Conservation (phyloP, 495 filamentous ascomycete genomes). For the Achaetomiella virescens region DNA sequence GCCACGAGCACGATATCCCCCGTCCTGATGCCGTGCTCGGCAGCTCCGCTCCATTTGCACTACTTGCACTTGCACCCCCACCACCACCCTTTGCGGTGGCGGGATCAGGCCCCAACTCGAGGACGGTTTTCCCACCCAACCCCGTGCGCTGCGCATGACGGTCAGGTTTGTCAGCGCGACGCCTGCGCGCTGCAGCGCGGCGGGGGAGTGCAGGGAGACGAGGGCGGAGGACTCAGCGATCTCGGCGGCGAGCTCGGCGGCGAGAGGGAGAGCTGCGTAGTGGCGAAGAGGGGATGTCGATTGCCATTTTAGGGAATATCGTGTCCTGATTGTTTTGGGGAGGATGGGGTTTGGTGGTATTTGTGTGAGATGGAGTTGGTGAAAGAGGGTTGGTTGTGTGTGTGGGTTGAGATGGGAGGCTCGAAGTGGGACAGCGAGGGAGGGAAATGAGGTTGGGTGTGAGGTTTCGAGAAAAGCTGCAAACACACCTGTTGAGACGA, state of each 20-base stretch:
- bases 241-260: conserved; percentile 72
- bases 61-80: conserved; percentile 9
- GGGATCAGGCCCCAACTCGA: conserved; percentile 71
- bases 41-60: conserved; percentile 36
- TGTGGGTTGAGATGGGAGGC: not conserved
- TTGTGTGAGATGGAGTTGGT: not conserved
- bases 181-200: conserved; percentile 73
- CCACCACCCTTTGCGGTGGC: conserved; percentile 44
- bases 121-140: conserved; percentile 76
- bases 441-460: not conserved
- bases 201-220: conserved; percentile 62
- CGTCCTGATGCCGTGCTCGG: conserved; percentile 78
- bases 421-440: not conserved
- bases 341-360: not conserved
- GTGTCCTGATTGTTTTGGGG: not conserved
- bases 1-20: conserved; percentile 83
- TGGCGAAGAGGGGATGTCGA: conserved; percentile 73
- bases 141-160: conserved; percentile 80
- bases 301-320: conserved; percentile 16
- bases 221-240: conserved; percentile 65
- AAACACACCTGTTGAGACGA: not conserved
- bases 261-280: conserved; percentile 73
- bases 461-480: too few relatives aligned
- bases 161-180: conserved; percentile 78
- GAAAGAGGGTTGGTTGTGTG: not conserved